Percentiles rank a stretch among this genome's conserved stretches.
These are phyloP conservation scores for Actinidia polygama DNA, from an alignment of 179 eudicot genomes.

Conservation along the genomic window DNA sequence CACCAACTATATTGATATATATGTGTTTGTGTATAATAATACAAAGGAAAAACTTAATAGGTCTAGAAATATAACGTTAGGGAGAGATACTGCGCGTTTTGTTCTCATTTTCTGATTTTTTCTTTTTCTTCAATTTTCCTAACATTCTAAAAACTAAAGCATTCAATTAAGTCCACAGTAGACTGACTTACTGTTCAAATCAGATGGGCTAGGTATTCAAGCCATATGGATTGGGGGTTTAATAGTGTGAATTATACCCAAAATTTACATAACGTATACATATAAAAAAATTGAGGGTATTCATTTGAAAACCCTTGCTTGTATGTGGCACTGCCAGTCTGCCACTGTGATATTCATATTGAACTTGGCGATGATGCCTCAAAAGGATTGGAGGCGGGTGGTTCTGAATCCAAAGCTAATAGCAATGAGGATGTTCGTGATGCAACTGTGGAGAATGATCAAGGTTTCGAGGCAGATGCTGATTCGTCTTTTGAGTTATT, in stretches of 20 bases:
- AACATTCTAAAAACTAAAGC: no score
- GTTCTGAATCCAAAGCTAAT: constrained; percentile 27
- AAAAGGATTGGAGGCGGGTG: constrained; percentile 32
- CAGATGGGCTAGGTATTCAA: background rate
- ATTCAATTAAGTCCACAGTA: no score
- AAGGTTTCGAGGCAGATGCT: constrained; percentile 84
- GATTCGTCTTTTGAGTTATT: constrained; percentile 92
- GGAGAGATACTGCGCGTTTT: no score
- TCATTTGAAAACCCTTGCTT: background rate
- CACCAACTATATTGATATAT: no score
- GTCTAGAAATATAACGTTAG: no score
- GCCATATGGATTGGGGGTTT: background rate
- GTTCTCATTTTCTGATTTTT: no score
- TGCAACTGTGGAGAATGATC: constrained; percentile 85
- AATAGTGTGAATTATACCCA: background rate
- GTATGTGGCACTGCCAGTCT: background rate
- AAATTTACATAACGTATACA: no score
- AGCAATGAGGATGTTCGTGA: constrained; percentile 45
- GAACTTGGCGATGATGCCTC: constrained; percentile 38
- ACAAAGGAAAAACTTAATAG: no score
- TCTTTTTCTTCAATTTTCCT: no score
- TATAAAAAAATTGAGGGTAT: background rate
- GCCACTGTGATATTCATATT: background rate
- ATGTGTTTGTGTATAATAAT: no score
- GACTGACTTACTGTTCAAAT: no score